phyloP scores from a whole-genome alignment of 306 rosid genomes.

The Casuarina cunninghamiana region DNA sequence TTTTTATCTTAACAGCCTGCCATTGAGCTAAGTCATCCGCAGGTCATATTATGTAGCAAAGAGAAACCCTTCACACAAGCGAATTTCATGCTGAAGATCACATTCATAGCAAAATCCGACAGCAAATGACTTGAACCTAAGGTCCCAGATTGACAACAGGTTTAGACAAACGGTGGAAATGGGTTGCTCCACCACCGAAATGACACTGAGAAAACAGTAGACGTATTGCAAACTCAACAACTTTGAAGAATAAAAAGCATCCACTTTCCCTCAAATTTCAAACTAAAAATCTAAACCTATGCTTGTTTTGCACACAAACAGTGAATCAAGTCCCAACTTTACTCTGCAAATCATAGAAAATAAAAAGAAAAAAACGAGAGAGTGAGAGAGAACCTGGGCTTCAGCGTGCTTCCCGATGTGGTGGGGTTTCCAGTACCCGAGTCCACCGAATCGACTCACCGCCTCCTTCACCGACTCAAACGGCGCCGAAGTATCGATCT shows the following conservation, averaged over 20 bases:
- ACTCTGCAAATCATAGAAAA: background rate
- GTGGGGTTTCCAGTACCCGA: conserved; percentile 58
- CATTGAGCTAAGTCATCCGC: background rate
- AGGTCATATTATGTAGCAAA: background rate
- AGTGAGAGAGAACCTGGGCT: conserved; percentile 32
- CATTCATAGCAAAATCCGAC: background rate
- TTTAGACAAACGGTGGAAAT: background rate
- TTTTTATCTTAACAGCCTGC: background rate
- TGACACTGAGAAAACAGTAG: background rate
- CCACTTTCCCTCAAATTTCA: conserved; percentile 1
- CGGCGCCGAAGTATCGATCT: conserved; percentile 62
- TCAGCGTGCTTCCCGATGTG: conserved; percentile 19
- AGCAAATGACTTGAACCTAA: conserved; percentile 2
- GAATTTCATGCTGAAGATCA: background rate
- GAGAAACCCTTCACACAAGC: background rate
- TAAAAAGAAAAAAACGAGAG: background rate
- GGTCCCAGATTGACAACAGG: background rate
- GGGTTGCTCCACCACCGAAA: background rate
- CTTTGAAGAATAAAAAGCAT: background rate
- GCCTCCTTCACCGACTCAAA: conserved; percentile 65
- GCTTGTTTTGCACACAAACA: background rate
- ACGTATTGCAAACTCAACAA: background rate
- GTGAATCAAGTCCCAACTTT: background rate
- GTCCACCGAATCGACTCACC: conserved; percentile 52
- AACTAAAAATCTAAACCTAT: too few species aligned